Conservation (phyloP, 345 rosid genomes). For the Angophora floribunda region DNA sequence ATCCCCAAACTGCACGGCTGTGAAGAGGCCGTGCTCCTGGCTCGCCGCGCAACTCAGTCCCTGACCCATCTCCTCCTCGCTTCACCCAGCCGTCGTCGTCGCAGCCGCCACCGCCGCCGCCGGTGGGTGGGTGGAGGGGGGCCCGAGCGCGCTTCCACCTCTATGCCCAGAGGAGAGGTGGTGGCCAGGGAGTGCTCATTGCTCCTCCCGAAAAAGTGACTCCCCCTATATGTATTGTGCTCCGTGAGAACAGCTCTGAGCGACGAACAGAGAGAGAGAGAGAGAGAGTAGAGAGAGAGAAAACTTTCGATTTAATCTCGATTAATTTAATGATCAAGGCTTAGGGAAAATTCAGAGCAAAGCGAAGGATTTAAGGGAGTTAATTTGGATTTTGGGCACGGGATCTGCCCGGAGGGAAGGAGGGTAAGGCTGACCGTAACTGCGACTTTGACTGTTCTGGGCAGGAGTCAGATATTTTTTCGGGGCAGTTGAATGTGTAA, state of each 20-base stretch:
- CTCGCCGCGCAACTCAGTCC: constrained; percentile 68
- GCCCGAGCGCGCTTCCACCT: neutral
- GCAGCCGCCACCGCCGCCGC: neutral
- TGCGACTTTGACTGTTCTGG: neutral
- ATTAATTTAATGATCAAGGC: neutral
- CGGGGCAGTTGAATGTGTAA: neutral
- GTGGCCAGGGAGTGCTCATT: neutral
- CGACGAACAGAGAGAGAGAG: neutral
- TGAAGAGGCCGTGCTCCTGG: constrained; percentile 61
- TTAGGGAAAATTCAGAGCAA: neutral
- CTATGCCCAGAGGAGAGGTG: neutral
- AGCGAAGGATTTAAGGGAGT: neutral
- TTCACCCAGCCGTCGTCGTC: neutral
- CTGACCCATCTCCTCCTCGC: constrained; percentile 63
- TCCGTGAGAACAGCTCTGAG: neutral
- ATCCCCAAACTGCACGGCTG: constrained; percentile 76
- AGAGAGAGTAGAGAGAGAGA: neutral
- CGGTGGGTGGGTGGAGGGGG: neutral
- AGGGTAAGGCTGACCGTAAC: neutral
- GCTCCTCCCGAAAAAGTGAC: neutral
- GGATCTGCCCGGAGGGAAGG: neutral
- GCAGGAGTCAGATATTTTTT: constrained; percentile 4
- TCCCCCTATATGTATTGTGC: neutral
- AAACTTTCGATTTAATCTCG: neutral
- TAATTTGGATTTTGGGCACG: neutral